phyloP scores from a whole-genome alignment of 2,329 filamentous ascomycete species.

The Madurella fahalii region DNA sequence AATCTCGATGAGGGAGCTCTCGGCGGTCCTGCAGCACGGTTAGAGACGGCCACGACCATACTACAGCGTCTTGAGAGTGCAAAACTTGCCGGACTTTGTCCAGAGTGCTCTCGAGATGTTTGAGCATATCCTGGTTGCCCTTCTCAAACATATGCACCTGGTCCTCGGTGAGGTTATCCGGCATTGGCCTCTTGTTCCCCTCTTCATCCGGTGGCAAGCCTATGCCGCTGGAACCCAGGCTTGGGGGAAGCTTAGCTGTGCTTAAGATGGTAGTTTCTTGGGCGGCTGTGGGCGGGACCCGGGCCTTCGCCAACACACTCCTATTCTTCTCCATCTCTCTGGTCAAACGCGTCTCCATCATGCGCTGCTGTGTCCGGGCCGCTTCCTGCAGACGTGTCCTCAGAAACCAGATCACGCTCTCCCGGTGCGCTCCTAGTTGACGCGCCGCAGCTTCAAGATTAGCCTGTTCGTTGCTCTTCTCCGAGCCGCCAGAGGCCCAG shows the following conservation, averaged over 20 bases:
- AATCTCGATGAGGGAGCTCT: conserved; percentile 88
- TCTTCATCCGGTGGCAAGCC: conserved; percentile 16
- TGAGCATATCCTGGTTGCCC: conserved; percentile 88
- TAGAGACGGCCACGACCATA: background rate
- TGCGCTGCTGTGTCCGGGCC: conserved; percentile 73
- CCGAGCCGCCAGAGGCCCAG: conserved; percentile 64
- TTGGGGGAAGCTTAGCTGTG: conserved; percentile 1
- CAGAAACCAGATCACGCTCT: conserved; percentile 80
- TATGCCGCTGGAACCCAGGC: background rate
- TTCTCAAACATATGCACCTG: conserved; percentile 91
- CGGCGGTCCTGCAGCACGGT: conserved; percentile 62
- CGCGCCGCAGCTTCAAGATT: conserved; percentile 67
- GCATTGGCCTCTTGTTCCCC: conserved; percentile 25
- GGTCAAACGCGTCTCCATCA: conserved; percentile 87
- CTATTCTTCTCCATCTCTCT: conserved; percentile 86
- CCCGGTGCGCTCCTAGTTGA: conserved; percentile 66
- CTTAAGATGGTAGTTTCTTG: conserved; percentile 6
- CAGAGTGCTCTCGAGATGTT: conserved; percentile 89
- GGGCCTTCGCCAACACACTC: conserved; percentile 72
- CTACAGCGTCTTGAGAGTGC: background rate
- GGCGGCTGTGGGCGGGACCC: conserved; percentile 29
- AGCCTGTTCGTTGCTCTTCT: conserved; percentile 60
- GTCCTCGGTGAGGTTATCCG: conserved; percentile 67
- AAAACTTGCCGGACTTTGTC: conserved; percentile 81
- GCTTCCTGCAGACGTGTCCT: conserved; percentile 71